These are phyloP conservation scores for Oxyria digyna DNA, from an alignment of 148 eudicot genomes.

Conservation along the genomic window DNA sequence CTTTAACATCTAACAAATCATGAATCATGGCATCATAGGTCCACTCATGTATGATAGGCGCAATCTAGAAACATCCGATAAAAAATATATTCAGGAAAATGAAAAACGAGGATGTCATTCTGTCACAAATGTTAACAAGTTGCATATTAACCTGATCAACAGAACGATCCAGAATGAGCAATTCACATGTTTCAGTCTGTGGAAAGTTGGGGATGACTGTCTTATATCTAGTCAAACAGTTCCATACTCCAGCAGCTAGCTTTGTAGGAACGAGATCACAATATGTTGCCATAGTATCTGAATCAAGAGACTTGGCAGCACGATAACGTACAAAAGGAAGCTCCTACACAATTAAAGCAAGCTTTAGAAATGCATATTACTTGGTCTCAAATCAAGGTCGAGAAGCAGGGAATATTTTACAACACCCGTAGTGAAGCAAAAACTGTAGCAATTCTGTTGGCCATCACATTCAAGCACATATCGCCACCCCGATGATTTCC, in stretches of 20 bases:
- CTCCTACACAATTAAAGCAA: constrained; percentile 39
- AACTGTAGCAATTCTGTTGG: constrained; percentile 69
- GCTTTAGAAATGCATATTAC: constrained; percentile 6
- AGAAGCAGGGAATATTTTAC: neutral
- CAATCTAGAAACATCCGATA: constrained; percentile 40
- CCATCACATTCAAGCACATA: constrained; percentile 67
- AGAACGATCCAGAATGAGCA: constrained; percentile 82
- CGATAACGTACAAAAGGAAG: constrained; percentile 90
- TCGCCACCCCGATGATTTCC: constrained; percentile 57
- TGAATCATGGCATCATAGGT: constrained; percentile 98
- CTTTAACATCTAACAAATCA: constrained; percentile 74
- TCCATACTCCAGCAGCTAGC: constrained; percentile 92
- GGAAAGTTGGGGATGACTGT: constrained; percentile 59
- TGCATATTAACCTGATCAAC: constrained; percentile 63
- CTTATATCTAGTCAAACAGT: constrained; percentile 62
- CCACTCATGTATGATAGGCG: constrained; percentile 98
- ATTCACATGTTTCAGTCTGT: constrained; percentile 88
- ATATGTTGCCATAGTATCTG: constrained; percentile 78
- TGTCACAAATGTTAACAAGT: neutral
- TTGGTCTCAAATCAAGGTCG: neutral
- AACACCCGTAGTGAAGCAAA: constrained; percentile 85
- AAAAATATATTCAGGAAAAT: constrained; percentile 9
- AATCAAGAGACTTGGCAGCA: constrained; percentile 82
- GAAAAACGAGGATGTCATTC: neutral
- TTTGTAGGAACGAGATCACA: constrained; percentile 89